Evolutionary conservation across 805 yeast species (phyloP).

Genomic region (Suhomyces sp.): DNA sequence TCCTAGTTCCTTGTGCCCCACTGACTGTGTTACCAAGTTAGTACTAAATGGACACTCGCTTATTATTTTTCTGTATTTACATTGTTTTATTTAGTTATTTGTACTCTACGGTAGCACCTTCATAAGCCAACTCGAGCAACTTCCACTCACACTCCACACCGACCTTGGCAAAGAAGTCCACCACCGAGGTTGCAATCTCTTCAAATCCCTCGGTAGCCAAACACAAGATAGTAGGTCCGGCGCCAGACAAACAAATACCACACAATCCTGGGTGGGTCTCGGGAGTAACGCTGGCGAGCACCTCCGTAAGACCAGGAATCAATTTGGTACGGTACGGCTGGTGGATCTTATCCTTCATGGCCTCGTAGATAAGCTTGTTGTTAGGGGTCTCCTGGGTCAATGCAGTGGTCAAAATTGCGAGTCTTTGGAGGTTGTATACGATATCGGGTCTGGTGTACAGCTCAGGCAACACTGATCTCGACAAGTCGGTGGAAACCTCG

Average conservation of each 20-base stretch:
- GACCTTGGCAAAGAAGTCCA: conserved; percentile 63
- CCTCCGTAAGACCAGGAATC: conserved; percentile 87
- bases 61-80: neutral
- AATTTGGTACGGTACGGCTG: conserved; percentile 94
- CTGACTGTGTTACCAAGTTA: too few species aligned
- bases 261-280: conserved; percentile 76
- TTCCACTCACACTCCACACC: conserved; percentile 77
- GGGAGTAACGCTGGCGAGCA: conserved; percentile 78
- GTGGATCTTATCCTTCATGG: conserved; percentile 96
- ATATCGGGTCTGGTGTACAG: conserved; percentile 77
- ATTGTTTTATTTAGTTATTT: neutral
- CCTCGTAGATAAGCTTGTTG: conserved; percentile 78
- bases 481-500: conserved; percentile 88
- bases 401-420: conserved; percentile 90
- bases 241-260: conserved; percentile 95
- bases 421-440: conserved; percentile 88
- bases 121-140: conserved; percentile 79
- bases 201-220: conserved; percentile 89
- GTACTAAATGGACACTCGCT: too few species aligned
- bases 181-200: conserved; percentile 72
- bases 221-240: conserved; percentile 96
- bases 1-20: too few species aligned
- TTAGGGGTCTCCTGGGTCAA: conserved; percentile 82
- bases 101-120: conserved; percentile 66
- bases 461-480: conserved; percentile 85